Base-by-base conservation (phyloP, 2,329 filamentous ascomycete genomes). In the Penicillium glabrum region DNA sequence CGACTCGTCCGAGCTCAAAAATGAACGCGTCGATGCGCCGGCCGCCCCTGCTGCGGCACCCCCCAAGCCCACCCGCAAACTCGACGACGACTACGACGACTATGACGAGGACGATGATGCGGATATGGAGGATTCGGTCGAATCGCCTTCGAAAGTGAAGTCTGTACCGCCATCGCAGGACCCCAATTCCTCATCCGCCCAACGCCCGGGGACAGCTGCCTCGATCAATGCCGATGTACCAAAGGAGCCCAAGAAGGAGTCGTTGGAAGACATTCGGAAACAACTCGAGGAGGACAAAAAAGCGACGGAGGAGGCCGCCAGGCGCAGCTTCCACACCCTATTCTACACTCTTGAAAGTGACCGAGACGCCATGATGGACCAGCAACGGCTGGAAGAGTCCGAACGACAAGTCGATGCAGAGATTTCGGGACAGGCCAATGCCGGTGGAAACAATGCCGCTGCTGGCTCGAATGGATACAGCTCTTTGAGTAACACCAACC, bases 261-360 rank as follows among this genome's bases (percentile, higher is more conserved):
- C 87, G 24, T 87, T 88, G 8, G 92, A 96, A 71, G 90, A 96
- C 80, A 90, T 91, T 73, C 90, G 95, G 69, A 96, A 96, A 77
- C 91, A 93, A 74, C 78, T 98, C 61, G 93, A 98, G 74, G 90
- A 96, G 70, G 91, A 91, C 65, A 95, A 95, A 72, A 93, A 89
- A 72, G 91, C 90, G 29, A 93, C 90, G 47, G 93, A 96, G 69
- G 91, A 96, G 69, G 89, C 90, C 50, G 95, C 91, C 44, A 92
- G 92, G 77, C 86, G 87, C 67, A 95, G 89, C 76, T 98, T 97
- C 75, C 89, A 96, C 71, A 96, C 91, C 10, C 83, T 96, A 63
- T 96, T 98, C 75, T 93, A 96, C 74, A 97, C 95, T 1, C 82
- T 98, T 31, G 95, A 99, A 75, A 95, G 93, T 72, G 95, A 99